phyloP scores from a whole-genome alignment of 441 rosid species.

The Gossypium aridum region DNA sequence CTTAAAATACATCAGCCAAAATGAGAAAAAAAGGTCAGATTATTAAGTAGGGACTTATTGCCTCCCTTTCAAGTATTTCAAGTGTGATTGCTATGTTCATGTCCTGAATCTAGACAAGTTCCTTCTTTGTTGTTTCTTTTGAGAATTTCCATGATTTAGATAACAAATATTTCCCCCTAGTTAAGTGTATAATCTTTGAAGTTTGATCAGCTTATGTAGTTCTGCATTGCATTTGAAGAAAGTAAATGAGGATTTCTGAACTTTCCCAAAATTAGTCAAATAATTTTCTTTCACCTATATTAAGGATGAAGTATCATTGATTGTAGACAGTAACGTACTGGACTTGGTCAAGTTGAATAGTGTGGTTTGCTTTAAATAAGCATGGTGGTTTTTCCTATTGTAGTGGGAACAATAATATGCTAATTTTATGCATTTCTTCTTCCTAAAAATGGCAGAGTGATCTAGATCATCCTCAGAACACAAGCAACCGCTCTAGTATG shows the following conservation, averaged over 20 bases:
- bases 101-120: background rate
- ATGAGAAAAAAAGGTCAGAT: background rate
- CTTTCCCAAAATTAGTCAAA: background rate
- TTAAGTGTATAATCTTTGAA: too few species aligned
- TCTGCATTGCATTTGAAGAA: background rate
- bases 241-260: background rate
- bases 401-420: background rate
- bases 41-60: background rate
- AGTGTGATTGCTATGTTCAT: background rate
- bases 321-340: background rate
- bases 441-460: constrained; percentile 59
- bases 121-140: background rate
- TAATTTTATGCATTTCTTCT: background rate
- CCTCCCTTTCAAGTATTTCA: background rate
- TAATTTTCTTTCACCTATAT: background rate
- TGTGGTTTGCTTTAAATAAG: background rate
- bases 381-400: background rate
- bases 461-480: constrained; percentile 41
- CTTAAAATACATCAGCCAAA: background rate
- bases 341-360: background rate
- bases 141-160: background rate
- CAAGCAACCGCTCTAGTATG: constrained; percentile 29
- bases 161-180: background rate
- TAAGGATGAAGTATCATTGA: background rate
- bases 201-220: background rate